phyloP scores from a whole-genome alignment of 2,329 filamentous ascomycete species.

The Trichophyton mentagrophytes region DNA sequence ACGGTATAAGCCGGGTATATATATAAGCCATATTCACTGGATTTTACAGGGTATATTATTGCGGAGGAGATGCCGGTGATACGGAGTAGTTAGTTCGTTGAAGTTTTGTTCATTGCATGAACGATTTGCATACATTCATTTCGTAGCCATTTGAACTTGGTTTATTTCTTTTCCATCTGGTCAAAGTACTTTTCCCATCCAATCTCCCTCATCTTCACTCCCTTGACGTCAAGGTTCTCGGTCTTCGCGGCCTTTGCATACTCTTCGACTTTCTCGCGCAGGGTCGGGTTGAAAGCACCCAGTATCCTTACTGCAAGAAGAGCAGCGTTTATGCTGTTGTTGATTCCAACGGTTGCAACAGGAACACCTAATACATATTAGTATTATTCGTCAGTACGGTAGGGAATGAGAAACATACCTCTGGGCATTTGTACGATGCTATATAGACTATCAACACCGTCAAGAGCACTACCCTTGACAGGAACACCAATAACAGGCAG shows the following conservation, averaged over 20 bases:
- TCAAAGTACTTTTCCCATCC: slow-evolving; percentile 35
- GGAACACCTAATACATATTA: slow-evolving; percentile 45
- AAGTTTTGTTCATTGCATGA: background rate
- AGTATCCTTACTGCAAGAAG: slow-evolving; percentile 58
- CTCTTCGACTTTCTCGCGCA: slow-evolving; percentile 32
- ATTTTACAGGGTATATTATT: background rate
- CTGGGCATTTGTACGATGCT: slow-evolving; percentile 67
- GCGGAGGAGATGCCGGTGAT: background rate
- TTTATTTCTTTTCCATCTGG: slow-evolving; percentile 23
- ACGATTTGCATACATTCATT: background rate
- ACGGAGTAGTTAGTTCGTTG: background rate
- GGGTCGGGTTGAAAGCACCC: slow-evolving; percentile 36
- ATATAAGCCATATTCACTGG: background rate
- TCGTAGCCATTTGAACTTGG: background rate
- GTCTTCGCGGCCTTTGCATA: slow-evolving; percentile 31
- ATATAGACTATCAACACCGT: slow-evolving; percentile 57
- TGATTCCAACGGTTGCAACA: slow-evolving; percentile 64
- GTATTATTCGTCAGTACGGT: slow-evolving; percentile 1
- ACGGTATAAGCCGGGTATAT: background rate
- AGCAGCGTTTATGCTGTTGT: slow-evolving; percentile 67
- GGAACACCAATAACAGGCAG: slow-evolving; percentile 68
- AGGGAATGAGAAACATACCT: slow-evolving; percentile 28
- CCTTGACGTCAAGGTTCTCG: slow-evolving; percentile 33
- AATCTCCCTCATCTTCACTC: slow-evolving; percentile 30
- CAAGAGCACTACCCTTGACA: slow-evolving; percentile 59